A percentile compares a stretch with the other conserved stretches of the same genome.
Evolutionary conservation across 2,329 filamentous ascomycete genomes (phyloP).

Genomic region (Xylariaceae sp.): DNA sequence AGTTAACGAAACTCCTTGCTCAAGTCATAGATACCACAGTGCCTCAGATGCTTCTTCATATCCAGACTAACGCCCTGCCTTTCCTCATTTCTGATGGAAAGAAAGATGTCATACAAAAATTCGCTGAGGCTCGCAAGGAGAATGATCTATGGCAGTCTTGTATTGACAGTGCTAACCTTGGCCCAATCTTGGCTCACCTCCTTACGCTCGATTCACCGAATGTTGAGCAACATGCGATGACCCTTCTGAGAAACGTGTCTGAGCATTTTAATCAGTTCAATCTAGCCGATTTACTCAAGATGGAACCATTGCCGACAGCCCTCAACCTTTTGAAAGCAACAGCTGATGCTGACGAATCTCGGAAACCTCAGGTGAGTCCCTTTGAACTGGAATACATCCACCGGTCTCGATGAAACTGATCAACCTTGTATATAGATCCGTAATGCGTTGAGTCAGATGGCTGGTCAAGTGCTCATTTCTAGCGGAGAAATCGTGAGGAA

Average conservation of each 20-base stretch:
- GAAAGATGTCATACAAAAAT: constrained; percentile 72
- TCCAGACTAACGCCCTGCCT: constrained; percentile 79
- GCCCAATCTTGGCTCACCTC: constrained; percentile 55
- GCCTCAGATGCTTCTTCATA: constrained; percentile 66
- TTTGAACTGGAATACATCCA: neutral
- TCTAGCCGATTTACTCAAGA: constrained; percentile 65
- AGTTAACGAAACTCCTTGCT: constrained; percentile 74
- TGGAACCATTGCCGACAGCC: constrained; percentile 70
- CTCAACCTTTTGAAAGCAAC: constrained; percentile 79
- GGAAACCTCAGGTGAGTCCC: constrained; percentile 52
- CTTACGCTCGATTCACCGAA: constrained; percentile 54
- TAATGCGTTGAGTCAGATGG: constrained; percentile 45
- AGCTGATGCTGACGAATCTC: constrained; percentile 61
- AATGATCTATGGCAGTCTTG: constrained; percentile 55
- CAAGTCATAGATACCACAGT: constrained; percentile 76
- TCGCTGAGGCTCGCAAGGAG: constrained; percentile 73
- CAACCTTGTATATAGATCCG: constrained; percentile 40
- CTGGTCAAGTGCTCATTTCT: constrained; percentile 36
- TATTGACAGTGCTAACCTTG: constrained; percentile 54
- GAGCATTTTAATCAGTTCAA: constrained; percentile 64
- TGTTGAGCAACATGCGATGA: constrained; percentile 63
- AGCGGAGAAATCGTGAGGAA: constrained; percentile 46
- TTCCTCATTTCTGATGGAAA: constrained; percentile 78
- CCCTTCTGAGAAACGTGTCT: constrained; percentile 64
- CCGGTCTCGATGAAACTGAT: constrained; percentile 10